phyloP scores from a whole-genome alignment of 2,329 filamentous ascomycete genomes.

The Talaromyces sp. region DNA sequence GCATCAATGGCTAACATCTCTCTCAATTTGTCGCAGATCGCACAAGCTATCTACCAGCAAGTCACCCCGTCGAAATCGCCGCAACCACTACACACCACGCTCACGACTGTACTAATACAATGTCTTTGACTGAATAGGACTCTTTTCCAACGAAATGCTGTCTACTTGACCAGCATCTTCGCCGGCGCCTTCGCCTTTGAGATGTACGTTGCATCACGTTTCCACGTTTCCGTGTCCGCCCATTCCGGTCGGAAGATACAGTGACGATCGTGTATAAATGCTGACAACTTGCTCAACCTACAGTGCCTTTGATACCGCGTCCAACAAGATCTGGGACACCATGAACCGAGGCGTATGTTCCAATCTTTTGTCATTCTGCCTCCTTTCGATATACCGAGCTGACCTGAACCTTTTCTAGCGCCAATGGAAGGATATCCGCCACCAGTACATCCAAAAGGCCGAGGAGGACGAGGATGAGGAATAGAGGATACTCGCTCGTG shows the following conservation, averaged over 20 bases:
- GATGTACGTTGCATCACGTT: constrained; percentile 64
- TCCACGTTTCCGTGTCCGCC: not conserved
- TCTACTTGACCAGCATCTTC: constrained; percentile 86
- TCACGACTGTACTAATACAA: constrained; percentile 20
- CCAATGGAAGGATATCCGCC: constrained; percentile 99
- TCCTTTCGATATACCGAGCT: constrained; percentile 13
- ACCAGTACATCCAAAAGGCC: constrained; percentile 71
- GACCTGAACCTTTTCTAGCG: constrained; percentile 56
- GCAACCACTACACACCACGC: constrained; percentile 12
- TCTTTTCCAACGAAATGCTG: constrained; percentile 79
- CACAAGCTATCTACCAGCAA: constrained; percentile 60
- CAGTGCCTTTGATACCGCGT: constrained; percentile 77
- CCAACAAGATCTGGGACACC: constrained; percentile 85
- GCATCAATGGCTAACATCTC: constrained; percentile 27
- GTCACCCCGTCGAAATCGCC: constrained; percentile 30
- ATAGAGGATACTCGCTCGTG: constrained; percentile 11
- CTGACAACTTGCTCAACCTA: constrained; percentile 15
- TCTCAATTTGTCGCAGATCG: constrained; percentile 41
- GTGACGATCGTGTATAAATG: not conserved
- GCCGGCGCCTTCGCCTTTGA: constrained; percentile 84
- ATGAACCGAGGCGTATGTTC: constrained; percentile 84
- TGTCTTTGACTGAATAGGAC: constrained; percentile 52
- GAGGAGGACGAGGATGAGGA: constrained; percentile 60
- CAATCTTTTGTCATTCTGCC: not conserved
- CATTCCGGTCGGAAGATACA: not conserved